phyloP scores from a whole-genome alignment of 257 asterid species.

The Datura wrightii region DNA sequence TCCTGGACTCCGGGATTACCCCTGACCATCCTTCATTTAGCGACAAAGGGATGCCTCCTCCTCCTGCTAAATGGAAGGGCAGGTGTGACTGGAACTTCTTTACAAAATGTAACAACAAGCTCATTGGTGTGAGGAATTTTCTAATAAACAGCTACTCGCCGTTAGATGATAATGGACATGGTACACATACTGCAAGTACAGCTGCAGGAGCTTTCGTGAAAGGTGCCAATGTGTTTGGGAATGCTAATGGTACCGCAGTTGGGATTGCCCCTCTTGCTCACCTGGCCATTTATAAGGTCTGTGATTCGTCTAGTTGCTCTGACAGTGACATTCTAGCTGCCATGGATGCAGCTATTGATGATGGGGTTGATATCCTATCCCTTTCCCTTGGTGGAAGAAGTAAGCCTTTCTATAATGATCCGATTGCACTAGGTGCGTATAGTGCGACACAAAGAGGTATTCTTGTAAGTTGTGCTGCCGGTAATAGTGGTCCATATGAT shows the following conservation, averaged over 20 bases:
- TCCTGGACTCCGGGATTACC: constrained; percentile 50
- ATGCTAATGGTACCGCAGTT: constrained; percentile 51
- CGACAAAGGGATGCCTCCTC: constrained; percentile 57
- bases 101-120: constrained; percentile 49
- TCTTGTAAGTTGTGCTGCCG: constrained; percentile 52
- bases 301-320: constrained; percentile 29
- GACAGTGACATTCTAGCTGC: constrained; percentile 51
- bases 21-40: constrained; percentile 57
- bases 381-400: constrained; percentile 40
- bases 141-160: background rate
- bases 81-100: constrained; percentile 39
- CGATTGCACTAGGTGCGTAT: constrained; percentile 43
- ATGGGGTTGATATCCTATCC: constrained; percentile 48
- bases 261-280: constrained; percentile 71
- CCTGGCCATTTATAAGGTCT: constrained; percentile 57
- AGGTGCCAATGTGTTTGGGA: constrained; percentile 55
- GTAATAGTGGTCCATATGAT: constrained; percentile 41
- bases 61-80: constrained; percentile 61
- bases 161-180: constrained; percentile 50
- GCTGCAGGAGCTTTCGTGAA: constrained; percentile 61
- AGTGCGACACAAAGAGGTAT: constrained; percentile 53
- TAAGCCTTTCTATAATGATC: constrained; percentile 24
- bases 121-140: constrained; percentile 56
- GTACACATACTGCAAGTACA: constrained; percentile 59
- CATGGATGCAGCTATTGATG: constrained; percentile 56